phyloP scores from a whole-genome alignment of 495 filamentous ascomycete genomes.

The Thermochaetoides thermophila region DNA sequence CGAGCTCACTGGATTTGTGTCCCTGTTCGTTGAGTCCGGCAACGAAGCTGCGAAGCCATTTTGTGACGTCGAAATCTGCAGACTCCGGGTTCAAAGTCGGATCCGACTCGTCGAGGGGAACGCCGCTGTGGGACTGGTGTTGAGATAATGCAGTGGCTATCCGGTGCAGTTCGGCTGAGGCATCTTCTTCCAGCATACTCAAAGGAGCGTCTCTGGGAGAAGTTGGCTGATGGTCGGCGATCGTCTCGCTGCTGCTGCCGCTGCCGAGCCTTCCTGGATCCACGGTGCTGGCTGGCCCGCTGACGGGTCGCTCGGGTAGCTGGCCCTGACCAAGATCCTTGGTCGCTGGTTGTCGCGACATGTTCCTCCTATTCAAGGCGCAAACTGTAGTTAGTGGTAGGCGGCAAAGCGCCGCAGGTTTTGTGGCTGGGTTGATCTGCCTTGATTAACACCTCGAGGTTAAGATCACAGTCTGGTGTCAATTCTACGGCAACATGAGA shows the following conservation, averaged over 20 bases:
- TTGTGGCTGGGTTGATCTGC: no score
- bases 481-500: no score
- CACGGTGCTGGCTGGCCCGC: background rate
- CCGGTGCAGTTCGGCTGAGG: conserved; percentile 8
- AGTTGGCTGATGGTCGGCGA: background rate
- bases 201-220: background rate
- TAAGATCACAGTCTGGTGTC: no score
- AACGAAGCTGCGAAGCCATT: conserved; percentile 13
- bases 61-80: conserved; percentile 11
- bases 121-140: conserved; percentile 3
- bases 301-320: background rate
- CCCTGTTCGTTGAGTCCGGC: conserved; percentile 13
- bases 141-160: conserved; percentile 16
- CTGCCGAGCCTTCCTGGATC: background rate
- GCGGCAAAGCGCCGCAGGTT: no score
- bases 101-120: conserved; percentile 1
- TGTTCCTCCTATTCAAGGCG: no score
- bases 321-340: background rate
- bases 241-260: background rate
- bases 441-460: no score
- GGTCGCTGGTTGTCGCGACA: background rate
- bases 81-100: conserved; percentile 12
- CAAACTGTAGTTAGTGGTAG: no score
- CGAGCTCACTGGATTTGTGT: conserved; percentile 8
- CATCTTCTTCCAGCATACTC: conserved; percentile 8